Evolutionary conservation across 257 asterid genomes (phyloP).

Genomic region (Echium plantagineum): DNA sequence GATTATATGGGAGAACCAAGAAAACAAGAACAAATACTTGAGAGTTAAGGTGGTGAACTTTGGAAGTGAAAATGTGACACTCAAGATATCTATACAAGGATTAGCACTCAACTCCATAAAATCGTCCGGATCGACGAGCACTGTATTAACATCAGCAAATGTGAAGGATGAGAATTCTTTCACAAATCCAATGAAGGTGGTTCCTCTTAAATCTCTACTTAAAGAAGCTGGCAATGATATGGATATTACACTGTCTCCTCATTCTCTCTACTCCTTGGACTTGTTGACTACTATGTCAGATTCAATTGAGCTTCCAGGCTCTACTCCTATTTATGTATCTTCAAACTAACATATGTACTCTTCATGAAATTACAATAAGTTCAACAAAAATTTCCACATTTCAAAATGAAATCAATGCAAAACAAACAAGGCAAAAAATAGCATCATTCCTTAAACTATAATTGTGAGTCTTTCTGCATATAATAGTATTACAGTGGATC

Average conservation of each 20-base stretch:
- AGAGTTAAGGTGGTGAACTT: conserved; percentile 59
- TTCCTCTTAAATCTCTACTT: conserved; percentile 28
- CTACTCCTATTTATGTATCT: conserved; percentile 25
- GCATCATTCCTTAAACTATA: too few relatives aligned
- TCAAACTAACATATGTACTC: conserved; percentile 7
- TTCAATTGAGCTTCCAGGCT: conserved; percentile 19
- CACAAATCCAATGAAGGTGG: conserved; percentile 49
- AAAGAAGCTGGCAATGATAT: conserved; percentile 37
- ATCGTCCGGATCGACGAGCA: conserved; percentile 35
- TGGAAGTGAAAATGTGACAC: conserved; percentile 35
- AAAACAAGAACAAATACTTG: conserved; percentile 11
- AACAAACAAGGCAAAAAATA: too few relatives aligned
- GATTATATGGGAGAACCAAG: conserved; percentile 44
- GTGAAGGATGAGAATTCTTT: conserved; percentile 78
- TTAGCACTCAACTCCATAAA: conserved; percentile 21
- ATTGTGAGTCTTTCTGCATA: background rate
- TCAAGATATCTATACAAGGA: conserved; percentile 40
- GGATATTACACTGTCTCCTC: conserved; percentile 41
- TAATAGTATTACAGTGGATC: background rate
- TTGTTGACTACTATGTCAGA: conserved; percentile 20
- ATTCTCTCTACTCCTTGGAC: conserved; percentile 47
- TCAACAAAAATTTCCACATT: too few relatives aligned
- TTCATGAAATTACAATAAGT: background rate
- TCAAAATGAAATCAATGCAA: too few relatives aligned
- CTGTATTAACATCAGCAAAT: conserved; percentile 41